These are phyloP conservation scores for Rhizopogon rudus DNA, from an alignment of 768 basidiomycete species.

Conservation along the genomic window DNA sequence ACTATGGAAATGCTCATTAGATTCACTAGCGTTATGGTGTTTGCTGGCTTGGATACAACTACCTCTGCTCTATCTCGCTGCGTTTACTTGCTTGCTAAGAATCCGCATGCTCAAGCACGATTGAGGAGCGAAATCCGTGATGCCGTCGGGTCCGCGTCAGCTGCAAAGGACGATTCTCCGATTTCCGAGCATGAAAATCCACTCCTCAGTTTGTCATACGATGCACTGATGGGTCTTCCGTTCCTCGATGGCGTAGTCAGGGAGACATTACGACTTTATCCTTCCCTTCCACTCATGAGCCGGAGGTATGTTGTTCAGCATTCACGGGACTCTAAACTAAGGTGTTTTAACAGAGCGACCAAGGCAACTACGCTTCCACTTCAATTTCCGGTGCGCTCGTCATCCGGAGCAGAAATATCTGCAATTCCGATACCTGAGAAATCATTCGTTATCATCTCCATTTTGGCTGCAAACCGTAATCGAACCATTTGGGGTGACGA, in stretches of 20 bases:
- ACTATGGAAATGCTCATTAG: not conserved
- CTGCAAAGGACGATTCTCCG: conserved; percentile 15
- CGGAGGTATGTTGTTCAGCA: conserved; percentile 17
- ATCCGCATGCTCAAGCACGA: conserved; percentile 1
- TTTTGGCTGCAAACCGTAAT: conserved; percentile 36
- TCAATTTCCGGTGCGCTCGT: conserved; percentile 15
- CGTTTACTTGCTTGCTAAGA: conserved; percentile 7
- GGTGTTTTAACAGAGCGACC: not conserved
- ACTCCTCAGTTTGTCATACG: conserved; percentile 16
- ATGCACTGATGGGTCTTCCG: conserved; percentile 29
- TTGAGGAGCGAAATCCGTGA: conserved; percentile 4
- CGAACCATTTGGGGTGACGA: conserved; percentile 39
- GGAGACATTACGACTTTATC: conserved; percentile 27
- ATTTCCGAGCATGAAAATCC: not conserved
- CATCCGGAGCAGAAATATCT: conserved; percentile 10
- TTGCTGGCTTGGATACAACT: conserved; percentile 13
- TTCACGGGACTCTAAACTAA: no score
- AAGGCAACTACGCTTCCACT: no score
- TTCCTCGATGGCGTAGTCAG: conserved; percentile 34
- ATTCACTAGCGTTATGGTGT: conserved; percentile 13
- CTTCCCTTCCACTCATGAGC: conserved; percentile 8
- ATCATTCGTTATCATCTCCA: conserved; percentile 30
- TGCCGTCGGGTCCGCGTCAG: conserved; percentile 17
- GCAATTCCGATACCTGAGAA: not conserved
- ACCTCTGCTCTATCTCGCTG: conserved; percentile 13